Evolutionary conservation across 306 rosid species (phyloP).

Genomic region (Vachellia pachyceras): DNA sequence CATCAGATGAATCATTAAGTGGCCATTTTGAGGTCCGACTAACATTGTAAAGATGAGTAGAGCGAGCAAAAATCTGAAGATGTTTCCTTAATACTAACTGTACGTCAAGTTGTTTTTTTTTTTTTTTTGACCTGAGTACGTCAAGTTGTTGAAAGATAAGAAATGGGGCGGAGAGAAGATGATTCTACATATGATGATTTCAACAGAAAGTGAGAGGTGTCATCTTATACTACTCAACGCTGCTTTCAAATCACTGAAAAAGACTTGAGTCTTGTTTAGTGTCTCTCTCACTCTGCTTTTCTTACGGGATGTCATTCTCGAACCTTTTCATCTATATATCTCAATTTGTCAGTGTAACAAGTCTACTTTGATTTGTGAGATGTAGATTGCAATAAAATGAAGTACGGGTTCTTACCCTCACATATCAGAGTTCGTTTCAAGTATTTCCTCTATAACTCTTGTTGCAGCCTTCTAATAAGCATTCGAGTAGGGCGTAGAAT

Average conservation of each 20-base stretch:
- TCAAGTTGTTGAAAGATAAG: neutral
- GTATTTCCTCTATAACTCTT: conserved; percentile 17
- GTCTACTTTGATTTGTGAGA: neutral
- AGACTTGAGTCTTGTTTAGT: neutral
- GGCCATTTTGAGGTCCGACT: neutral
- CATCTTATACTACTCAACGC: neutral
- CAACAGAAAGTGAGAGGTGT: neutral
- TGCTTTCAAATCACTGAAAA: conserved; percentile 2
- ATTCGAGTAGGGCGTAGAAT: neutral
- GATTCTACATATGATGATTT: neutral
- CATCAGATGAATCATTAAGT: neutral
- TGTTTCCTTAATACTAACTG: neutral
- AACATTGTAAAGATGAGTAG: neutral
- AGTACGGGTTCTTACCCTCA: neutral
- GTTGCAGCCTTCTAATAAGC: neutral
- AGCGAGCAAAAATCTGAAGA: neutral
- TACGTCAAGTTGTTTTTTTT: neutral
- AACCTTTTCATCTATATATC: neutral
- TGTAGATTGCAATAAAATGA: neutral
- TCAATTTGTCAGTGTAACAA: neutral
- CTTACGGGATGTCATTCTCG: neutral
- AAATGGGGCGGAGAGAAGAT: neutral
- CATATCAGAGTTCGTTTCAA: neutral
- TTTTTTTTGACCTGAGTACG: too few species aligned
- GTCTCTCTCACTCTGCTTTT: conserved; percentile 8